Conservation (phyloP, 1,139 yeast species). For the Scheffersomyces parashehatae region DNA sequence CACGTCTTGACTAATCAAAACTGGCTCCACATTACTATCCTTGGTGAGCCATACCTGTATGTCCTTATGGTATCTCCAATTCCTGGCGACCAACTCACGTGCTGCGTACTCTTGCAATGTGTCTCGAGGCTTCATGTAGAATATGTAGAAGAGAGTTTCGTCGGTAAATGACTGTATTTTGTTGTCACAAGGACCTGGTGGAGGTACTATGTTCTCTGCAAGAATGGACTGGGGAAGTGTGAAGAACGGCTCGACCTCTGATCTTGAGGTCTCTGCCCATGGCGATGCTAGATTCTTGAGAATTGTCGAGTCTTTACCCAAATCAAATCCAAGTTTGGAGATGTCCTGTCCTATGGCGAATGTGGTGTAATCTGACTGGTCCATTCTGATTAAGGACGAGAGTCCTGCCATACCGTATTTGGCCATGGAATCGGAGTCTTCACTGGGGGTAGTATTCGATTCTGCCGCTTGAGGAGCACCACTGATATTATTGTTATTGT, state of each 20-base stretch:
- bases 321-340: conserved; percentile 69
- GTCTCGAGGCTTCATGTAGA: conserved; percentile 92
- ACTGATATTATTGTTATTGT: too few relatives aligned
- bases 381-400: conserved; percentile 66
- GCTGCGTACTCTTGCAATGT: conserved; percentile 93
- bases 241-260: conserved; percentile 87
- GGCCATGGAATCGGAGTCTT: conserved; percentile 36
- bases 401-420: conserved; percentile 79
- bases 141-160: conserved; percentile 89
- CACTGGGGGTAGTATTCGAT: conserved; percentile 3
- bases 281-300: conserved; percentile 84
- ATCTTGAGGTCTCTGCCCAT: conserved; percentile 89
- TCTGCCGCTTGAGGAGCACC: not conserved
- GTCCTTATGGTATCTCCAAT: conserved; percentile 97
- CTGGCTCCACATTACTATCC: conserved; percentile 88
- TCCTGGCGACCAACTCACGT: conserved; percentile 80
- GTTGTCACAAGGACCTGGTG: conserved; percentile 52
- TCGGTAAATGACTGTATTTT: conserved; percentile 80
- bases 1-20: conserved; percentile 78
- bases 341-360: conserved; percentile 87
- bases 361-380: conserved; percentile 61
- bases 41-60: conserved; percentile 96
- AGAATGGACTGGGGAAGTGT: conserved; percentile 59
- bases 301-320: conserved; percentile 49
- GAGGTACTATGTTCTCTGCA: conserved; percentile 37